Percentiles rank a stretch among this genome's conserved stretches.
phyloP scores from a whole-genome alignment of 2,329 filamentous ascomycete genomes.

The Colletotrichum karsti region DNA sequence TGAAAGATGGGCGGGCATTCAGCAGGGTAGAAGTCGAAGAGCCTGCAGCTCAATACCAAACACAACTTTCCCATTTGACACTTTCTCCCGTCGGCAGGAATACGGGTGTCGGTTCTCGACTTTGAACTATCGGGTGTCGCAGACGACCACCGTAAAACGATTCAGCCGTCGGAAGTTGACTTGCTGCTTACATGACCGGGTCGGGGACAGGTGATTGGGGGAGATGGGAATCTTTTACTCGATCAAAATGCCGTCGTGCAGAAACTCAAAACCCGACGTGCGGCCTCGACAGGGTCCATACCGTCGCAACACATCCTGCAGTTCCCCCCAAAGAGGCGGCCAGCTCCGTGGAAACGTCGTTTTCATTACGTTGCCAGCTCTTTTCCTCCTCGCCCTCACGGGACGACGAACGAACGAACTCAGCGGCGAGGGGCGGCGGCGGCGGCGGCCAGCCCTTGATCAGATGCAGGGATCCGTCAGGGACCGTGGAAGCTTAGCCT shows the following conservation, averaged over 20 bases:
- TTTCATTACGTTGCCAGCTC: slow-evolving; percentile 23
- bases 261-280: not conserved
- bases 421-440: not conserved
- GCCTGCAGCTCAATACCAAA: slow-evolving; percentile 26
- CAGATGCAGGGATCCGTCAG: slow-evolving; percentile 9
- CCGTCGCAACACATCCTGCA: not conserved
- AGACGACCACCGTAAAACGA: not conserved
- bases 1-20: not conserved
- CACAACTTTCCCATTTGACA: slow-evolving; percentile 1
- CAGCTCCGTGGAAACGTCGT: slow-evolving; percentile 15
- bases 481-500: slow-evolving; percentile 21
- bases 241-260: not conserved
- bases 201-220: not conserved
- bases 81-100: not conserved
- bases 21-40: not conserved
- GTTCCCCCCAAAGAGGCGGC: not conserved
- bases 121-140: not conserved
- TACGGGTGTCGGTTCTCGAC: not conserved
- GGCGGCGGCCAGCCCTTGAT: not conserved
- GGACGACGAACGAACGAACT: too few species aligned
- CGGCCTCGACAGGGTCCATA: not conserved
- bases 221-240: slow-evolving; percentile 11
- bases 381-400: not conserved
- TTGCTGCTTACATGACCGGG: not conserved
- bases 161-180: not conserved